A percentile compares a stretch with the other conserved stretches of the same genome.
Conservation (phyloP, 768 basidiomycete species). For the Pleurotus giganteus region DNA sequence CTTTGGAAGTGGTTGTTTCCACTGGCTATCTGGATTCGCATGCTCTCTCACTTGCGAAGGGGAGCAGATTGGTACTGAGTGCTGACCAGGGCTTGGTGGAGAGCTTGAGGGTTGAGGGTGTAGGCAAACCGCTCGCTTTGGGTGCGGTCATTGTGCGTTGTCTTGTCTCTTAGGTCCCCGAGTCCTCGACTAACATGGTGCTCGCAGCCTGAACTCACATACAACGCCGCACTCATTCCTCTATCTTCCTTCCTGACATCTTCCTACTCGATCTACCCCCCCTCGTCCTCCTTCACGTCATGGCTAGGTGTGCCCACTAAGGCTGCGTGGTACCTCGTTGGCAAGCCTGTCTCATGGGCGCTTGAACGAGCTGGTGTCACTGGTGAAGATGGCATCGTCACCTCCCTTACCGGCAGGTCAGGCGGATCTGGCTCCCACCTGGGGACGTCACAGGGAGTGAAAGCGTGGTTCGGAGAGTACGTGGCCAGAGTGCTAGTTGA, state of each 20-base stretch:
- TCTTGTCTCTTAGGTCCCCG: neutral
- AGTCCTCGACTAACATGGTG: conserved; percentile 5
- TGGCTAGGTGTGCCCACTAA: conserved; percentile 48
- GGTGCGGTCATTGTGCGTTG: conserved; percentile 71
- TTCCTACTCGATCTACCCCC: conserved; percentile 61
- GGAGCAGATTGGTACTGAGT: conserved; percentile 58
- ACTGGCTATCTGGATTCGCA: conserved; percentile 34
- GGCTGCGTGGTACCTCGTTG: conserved; percentile 68
- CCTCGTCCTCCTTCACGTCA: conserved; percentile 41
- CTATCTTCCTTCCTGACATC: conserved; percentile 54
- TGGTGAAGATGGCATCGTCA: conserved; percentile 50
- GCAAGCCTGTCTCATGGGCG: conserved; percentile 85
- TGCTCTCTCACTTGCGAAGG: conserved; percentile 21
- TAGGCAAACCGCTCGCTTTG: conserved; percentile 73
- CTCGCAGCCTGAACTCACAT: conserved; percentile 49
- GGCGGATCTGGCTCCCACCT: conserved; percentile 10
- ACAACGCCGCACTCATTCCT: conserved; percentile 47
- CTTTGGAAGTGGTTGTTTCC: conserved; percentile 59
- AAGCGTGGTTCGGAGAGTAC: conserved; percentile 66
- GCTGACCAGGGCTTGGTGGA: conserved; percentile 57
- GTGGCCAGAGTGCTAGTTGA: conserved; percentile 67
- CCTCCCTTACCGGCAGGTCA: conserved; percentile 15
- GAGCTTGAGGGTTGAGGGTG: conserved; percentile 58
- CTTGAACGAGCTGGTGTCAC: conserved; percentile 76
- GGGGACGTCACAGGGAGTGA: conserved; percentile 17